Evolutionary conservation across 2,329 filamentous ascomycete species (phyloP).

Genomic region (Nemania sp.): DNA sequence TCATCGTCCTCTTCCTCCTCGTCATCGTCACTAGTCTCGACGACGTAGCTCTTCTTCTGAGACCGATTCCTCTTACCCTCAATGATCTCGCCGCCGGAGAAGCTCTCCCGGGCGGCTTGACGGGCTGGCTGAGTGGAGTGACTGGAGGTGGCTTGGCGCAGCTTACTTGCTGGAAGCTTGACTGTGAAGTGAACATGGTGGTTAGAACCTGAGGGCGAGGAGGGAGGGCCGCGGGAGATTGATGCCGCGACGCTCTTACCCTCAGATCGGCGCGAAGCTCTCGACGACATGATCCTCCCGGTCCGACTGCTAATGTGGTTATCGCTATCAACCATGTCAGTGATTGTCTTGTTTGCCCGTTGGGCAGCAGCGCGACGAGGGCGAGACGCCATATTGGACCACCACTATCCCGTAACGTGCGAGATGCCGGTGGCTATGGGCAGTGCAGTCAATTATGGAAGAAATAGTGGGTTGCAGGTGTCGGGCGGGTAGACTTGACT

Average conservation of each 20-base stretch:
- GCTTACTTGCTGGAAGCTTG: constrained; percentile 56
- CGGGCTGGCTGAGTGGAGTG: constrained; percentile 42
- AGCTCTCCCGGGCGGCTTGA: constrained; percentile 43
- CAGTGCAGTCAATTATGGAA: neutral
- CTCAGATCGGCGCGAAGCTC: constrained; percentile 54
- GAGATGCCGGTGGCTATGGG: neutral
- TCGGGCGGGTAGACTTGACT: neutral
- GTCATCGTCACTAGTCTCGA: constrained; percentile 55
- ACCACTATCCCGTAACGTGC: constrained; percentile 2
- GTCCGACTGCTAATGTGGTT: constrained; percentile 42
- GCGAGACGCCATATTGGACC: constrained; percentile 38
- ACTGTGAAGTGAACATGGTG: constrained; percentile 57
- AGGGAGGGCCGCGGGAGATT: constrained; percentile 50
- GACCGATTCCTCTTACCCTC: constrained; percentile 58
- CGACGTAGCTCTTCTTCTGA: constrained; percentile 63
- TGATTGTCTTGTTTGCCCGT: constrained; percentile 51
- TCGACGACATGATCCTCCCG: constrained; percentile 53
- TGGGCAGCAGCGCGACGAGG: constrained; percentile 51
- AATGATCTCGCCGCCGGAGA: constrained; percentile 53
- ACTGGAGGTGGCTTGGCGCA: constrained; percentile 54
- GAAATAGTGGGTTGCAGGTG: neutral
- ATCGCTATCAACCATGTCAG: constrained; percentile 58
- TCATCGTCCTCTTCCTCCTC: constrained; percentile 50
- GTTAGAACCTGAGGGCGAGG: constrained; percentile 49
- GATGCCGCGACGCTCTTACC: constrained; percentile 51